Evolutionary conservation across 2,329 filamentous ascomycete species (phyloP), one percentile per base, ranked within the genome.

Genomic region (Pseudogymnoascus sp.): DNA sequence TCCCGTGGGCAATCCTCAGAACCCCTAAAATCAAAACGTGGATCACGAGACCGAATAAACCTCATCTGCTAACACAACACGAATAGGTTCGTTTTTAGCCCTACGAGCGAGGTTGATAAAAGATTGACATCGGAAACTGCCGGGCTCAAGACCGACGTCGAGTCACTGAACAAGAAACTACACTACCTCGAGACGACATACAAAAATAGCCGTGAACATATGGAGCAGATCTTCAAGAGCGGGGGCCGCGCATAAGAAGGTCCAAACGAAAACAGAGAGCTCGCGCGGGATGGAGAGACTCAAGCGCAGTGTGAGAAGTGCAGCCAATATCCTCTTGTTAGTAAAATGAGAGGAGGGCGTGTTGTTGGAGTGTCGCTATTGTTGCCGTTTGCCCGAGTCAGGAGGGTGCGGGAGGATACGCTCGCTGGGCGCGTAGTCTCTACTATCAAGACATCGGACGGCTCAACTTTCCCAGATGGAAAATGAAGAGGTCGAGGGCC

Each of bases 101-200:
- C 90, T 11, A 88, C 88, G 55, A 77, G 83, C 18, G 83, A 86
- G 18, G 84, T 97, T 67, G 87, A 91, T 72, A 83, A 87, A 69
- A 89, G 95, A 68, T 82, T 97, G 63, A 82, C 87, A 38, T 79
- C 81, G 49, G 92, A 97, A 77, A 87, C 87, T 63, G 84, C 88
- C 70, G 86, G 88, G 61, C 78, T 93, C 66, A 88, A 92, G 70
- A 81, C 83, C 28, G 93, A 97, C 69, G 86, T 96, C 65, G 82
- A 89, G 41, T 88, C 88, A 67, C 78, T 97, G 67, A 87, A 90
- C 68, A 96, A 97, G 83, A 92, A 91, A 75, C 80, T 97, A 70
- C 86, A 93, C 69, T 97, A 97, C 73, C 81, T 97, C 49, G 93
- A 97, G 79, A 96, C 91, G 63, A 97, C 95, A 59, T 89, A 91